Evolutionary conservation across 805 yeast genomes (phyloP).

Genomic region (Tetrapisispora nanseiensis): DNA sequence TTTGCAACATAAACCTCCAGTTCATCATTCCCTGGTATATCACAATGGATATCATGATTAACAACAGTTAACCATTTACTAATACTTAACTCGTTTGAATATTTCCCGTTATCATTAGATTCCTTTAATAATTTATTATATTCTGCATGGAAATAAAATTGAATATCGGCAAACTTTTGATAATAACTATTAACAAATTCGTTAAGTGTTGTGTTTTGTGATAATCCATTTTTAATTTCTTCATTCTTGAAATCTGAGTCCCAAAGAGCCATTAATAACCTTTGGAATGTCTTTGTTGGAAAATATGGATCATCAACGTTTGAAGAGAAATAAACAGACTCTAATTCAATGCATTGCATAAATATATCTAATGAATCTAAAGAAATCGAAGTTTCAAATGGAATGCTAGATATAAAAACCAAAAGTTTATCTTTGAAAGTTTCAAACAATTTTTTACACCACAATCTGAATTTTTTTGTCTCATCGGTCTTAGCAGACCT

Average conservation of each 20-base stretch:
- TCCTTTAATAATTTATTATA: conserved; percentile 26
- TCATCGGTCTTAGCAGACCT: conserved; percentile 6
- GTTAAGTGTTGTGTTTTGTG: conserved; percentile 37
- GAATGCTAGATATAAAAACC: conserved; percentile 32
- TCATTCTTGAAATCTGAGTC: conserved; percentile 25
- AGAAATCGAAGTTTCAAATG: conserved; percentile 37
- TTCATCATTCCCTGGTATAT: conserved; percentile 28
- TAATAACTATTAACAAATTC: conserved; percentile 53
- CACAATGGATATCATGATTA: conserved; percentile 28
- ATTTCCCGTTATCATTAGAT: conserved; percentile 14
- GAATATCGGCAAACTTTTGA: conserved; percentile 60
- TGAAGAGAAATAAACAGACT: conserved; percentile 44
- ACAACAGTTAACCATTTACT: conserved; percentile 33
- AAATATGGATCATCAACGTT: conserved; percentile 47
- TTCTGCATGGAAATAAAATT: conserved; percentile 58
- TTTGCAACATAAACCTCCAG: conserved; percentile 33
- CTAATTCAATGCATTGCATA: conserved; percentile 47
- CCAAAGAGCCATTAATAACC: conserved; percentile 30
- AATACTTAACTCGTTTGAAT: conserved; percentile 15
- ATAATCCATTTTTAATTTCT: conserved; percentile 35
- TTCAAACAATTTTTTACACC: conserved; percentile 55
- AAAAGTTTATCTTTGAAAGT: conserved; percentile 40
- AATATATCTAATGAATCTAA: conserved; percentile 46
- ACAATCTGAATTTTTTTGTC: conserved; percentile 36
- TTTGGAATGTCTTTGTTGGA: conserved; percentile 45